Conservation (phyloP, 2,329 filamentous ascomycete species). For the Trematosphaeria pertusa region DNA sequence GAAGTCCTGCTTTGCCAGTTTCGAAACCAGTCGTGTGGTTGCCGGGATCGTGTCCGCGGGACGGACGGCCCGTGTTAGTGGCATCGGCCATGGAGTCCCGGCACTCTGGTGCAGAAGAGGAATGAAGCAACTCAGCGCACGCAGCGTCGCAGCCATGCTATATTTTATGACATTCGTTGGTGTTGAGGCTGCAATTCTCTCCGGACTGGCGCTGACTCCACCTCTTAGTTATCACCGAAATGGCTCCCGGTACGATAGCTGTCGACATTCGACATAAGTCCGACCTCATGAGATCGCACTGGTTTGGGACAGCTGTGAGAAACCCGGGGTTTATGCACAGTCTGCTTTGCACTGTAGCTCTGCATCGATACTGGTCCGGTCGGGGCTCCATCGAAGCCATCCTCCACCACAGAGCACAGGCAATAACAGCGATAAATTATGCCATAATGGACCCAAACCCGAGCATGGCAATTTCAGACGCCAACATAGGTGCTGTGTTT, state of each 20-base stretch:
- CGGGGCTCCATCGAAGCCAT: slow-evolving; percentile 40
- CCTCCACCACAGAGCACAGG: slow-evolving; percentile 41
- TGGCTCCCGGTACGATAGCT: slow-evolving; percentile 47
- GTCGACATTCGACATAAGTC: slow-evolving; percentile 45
- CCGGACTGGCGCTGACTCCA: slow-evolving; percentile 32
- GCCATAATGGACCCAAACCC: slow-evolving; percentile 36
- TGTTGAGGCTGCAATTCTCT: too few relatives aligned
- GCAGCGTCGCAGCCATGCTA: too few relatives aligned
- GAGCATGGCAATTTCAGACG: slow-evolving; percentile 40
- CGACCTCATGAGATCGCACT: slow-evolving; percentile 44
- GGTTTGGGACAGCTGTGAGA: slow-evolving; percentile 45
- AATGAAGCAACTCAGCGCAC: background rate
- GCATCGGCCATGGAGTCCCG: background rate
- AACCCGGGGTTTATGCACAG: slow-evolving; percentile 49
- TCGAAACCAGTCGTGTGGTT: slow-evolving; percentile 14
- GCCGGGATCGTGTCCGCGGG: slow-evolving; percentile 17
- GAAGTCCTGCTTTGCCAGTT: slow-evolving; percentile 17
- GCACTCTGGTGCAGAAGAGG: too few relatives aligned
- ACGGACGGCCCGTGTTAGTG: background rate
- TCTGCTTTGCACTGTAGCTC: slow-evolving; percentile 43
- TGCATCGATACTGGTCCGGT: slow-evolving; percentile 43
- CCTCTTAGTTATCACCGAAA: slow-evolving; percentile 39
- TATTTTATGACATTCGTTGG: too few relatives aligned
- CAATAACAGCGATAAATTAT: slow-evolving; percentile 43
- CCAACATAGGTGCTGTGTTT: slow-evolving; percentile 49